These are phyloP conservation scores for Fagopyrum tataricum DNA, from an alignment of 148 eudicot species.

Conservation along the genomic window DNA sequence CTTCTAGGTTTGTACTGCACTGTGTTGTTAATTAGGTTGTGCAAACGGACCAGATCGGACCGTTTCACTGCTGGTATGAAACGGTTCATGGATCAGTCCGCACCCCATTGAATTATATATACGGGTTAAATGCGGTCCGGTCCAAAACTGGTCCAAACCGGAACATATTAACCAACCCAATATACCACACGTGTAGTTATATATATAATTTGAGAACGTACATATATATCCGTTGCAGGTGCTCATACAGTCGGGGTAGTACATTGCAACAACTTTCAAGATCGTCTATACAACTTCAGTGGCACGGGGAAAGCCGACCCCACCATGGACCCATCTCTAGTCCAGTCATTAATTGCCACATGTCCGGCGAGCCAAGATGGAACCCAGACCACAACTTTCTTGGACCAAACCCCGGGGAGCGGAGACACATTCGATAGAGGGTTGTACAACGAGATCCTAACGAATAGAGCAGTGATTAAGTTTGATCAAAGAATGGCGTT, in stretches of 20 bases:
- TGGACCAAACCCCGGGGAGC: conserved; percentile 10
- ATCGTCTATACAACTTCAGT: conserved; percentile 16
- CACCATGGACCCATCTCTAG: conserved; percentile 17
- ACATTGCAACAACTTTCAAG: conserved; percentile 22
- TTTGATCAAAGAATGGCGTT: conserved; percentile 17
- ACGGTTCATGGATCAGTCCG: too few relatives aligned
- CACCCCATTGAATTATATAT: too few relatives aligned
- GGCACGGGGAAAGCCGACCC: conserved; percentile 16
- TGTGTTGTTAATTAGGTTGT: too few relatives aligned
- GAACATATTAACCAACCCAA: too few relatives aligned
- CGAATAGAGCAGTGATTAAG: conserved; percentile 10
- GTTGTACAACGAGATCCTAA: conserved; percentile 15
- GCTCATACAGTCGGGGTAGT: conserved; percentile 16
- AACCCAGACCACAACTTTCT: background rate
- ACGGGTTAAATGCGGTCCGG: too few relatives aligned
- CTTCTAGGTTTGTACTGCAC: conserved; percentile 23
- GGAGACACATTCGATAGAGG: conserved; percentile 12
- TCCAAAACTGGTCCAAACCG: too few relatives aligned
- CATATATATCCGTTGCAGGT: too few relatives aligned
- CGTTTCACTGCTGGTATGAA: too few relatives aligned
- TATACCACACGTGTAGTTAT: too few relatives aligned
- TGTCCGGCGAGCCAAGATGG: background rate
- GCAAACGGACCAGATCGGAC: too few relatives aligned
- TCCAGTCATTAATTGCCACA: background rate
- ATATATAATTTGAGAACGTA: too few relatives aligned